Base-by-base conservation (phyloP, 2,329 filamentous ascomycete species). In the Paramyrothecium roridum region DNA sequence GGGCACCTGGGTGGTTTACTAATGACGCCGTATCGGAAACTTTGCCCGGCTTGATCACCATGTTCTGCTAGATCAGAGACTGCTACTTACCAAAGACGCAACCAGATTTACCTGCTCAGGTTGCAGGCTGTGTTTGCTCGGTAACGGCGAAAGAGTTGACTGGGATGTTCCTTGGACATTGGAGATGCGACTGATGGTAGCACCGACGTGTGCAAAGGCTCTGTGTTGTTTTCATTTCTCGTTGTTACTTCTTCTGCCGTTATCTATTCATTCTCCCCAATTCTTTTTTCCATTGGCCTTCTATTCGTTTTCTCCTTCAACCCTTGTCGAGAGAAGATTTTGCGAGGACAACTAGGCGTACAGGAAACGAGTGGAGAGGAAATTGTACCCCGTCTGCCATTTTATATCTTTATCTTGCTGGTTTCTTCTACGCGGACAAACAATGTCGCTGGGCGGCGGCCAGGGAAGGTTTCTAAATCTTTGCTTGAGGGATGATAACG, bases 241-340 rank as follows among this genome's bases (percentile, higher is more conserved):
- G 50, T 65, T n/a, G 63, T 63, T 65, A 59, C 57, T 60, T 56
- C 56, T 58, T 55, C 56, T 53, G 47, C 59, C 53, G 55, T 58
- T 57, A 57, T 56, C 51, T 57, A 33, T 53, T 45, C 34, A 54
- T 55, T 58, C 56, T 57, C 53, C 48, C 48, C 50, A 55, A 54
- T 53, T 52, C 48, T 46, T 56, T 59, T 56, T 56, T 55, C 50
- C 53, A 60, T 43, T 52, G 52, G 22, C 54, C 23, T 56, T 58
- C 57, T 48, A 47, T 33, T 55, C 45, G 52, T 22, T 52, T 55
- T 46, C 51, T 54, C 50, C 46, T 56, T 52, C 50, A 43, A 16
- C 4, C 37, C 37, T 43, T 43, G 13, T 43, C 13, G n/a, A 43
- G 37, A 43, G 37, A 19, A 43, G 37, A 43, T 13, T 43, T n/a